These are phyloP conservation scores for Magnusiomyces starmeri DNA, from an alignment of 1,139 yeast genomes.

Conservation along the genomic window DNA sequence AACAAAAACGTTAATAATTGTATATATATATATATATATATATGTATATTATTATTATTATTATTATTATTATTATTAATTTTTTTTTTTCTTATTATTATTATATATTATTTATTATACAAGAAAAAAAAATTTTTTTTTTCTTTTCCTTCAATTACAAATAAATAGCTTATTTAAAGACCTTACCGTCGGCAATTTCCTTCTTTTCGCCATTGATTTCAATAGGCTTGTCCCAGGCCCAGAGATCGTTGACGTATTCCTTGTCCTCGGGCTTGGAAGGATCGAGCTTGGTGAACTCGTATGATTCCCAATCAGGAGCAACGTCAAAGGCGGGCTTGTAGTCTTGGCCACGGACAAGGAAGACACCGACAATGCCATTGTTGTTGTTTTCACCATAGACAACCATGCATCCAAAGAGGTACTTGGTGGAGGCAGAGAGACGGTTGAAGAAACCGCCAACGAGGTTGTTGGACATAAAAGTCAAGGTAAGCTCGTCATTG, in stretches of 20 bases:
- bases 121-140: not conserved
- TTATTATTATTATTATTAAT: not conserved
- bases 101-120: not conserved
- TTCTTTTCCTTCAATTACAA: not conserved
- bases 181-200: constrained; percentile 79
- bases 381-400: constrained; percentile 98
- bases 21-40: not conserved
- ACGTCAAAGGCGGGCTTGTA: constrained; percentile 86
- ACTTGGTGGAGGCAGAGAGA: constrained; percentile 84
- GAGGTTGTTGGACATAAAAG: constrained; percentile 98
- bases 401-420: constrained; percentile 86
- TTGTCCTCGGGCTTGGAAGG: constrained; percentile 59
- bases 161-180: constrained; percentile 48
- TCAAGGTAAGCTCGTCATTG: constrained; percentile 93
- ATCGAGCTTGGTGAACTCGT: constrained; percentile 60
- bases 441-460: constrained; percentile 98
- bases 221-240: constrained; percentile 84
- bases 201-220: constrained; percentile 54
- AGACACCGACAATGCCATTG: constrained; percentile 95
- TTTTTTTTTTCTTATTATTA: not conserved
- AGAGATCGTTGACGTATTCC: constrained; percentile 62
- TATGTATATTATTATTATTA: not conserved
- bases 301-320: constrained; percentile 99
- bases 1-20: not conserved
- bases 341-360: constrained; percentile 94